Evolutionary conservation across 352 stramenopile genomes (phyloP).

Genomic region (Pythium utonaiense): DNA sequence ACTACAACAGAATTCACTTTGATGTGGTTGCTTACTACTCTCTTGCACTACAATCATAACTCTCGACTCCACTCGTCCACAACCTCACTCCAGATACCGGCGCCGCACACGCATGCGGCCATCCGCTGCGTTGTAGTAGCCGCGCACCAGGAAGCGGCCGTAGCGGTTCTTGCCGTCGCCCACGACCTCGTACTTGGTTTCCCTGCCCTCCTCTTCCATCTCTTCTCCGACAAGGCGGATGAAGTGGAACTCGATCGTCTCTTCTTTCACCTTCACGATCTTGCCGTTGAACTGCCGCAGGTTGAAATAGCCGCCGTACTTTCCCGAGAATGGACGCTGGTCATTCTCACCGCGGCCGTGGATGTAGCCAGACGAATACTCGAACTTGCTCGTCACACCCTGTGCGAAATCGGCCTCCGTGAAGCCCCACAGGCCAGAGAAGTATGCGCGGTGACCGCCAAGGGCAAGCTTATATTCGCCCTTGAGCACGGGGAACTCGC

Average conservation of each 20-base stretch:
- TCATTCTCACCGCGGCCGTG: constrained; percentile 27
- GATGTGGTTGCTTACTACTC: no score
- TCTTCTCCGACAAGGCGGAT: constrained; percentile 34
- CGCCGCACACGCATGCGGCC: constrained; percentile 49
- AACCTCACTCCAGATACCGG: constrained; percentile 45
- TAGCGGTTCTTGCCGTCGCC: constrained; percentile 65
- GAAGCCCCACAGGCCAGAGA: constrained; percentile 61
- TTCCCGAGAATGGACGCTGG: constrained; percentile 55
- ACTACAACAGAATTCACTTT: no score
- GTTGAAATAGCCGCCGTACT: constrained; percentile 71
- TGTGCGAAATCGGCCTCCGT: constrained; percentile 46
- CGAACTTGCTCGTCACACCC: constrained; percentile 48
- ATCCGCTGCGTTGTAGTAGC: constrained; percentile 46
- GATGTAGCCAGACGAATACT: constrained; percentile 50
- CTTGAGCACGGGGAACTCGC: constrained; percentile 49
- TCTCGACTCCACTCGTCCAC: neutral
- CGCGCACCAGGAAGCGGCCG: constrained; percentile 63
- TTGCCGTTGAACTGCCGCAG: constrained; percentile 64
- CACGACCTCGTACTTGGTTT: constrained; percentile 51
- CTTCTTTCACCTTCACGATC: constrained; percentile 53
- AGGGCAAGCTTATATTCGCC: constrained; percentile 45
- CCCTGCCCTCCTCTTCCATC: constrained; percentile 21
- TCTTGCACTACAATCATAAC: neutral
- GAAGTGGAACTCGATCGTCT: constrained; percentile 65
- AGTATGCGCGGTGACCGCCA: constrained; percentile 42